Percentiles rank a stretch among this genome's conserved stretches.
Evolutionary conservation across 495 filamentous ascomycete species (phyloP).

Genomic region (Trichoderma gamsii): DNA sequence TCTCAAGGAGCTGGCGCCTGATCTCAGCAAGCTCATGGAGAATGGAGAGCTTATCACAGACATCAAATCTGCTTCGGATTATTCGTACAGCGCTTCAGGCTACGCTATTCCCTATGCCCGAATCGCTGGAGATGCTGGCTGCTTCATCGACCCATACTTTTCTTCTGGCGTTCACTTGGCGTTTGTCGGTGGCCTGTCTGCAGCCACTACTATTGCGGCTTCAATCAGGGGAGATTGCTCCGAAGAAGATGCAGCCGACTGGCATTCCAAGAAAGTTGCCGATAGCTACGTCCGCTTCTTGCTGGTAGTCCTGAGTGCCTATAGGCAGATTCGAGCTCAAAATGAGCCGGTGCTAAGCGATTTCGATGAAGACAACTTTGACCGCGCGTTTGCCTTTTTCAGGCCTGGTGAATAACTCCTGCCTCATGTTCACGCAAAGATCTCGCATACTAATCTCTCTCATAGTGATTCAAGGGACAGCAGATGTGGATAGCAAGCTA

Average conservation of each 20-base stretch:
- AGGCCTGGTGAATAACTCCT: slow-evolving; percentile 31
- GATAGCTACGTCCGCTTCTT: slow-evolving; percentile 49
- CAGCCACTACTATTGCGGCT: slow-evolving; percentile 33
- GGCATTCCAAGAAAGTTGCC: slow-evolving; percentile 41
- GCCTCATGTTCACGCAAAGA: slow-evolving; percentile 12
- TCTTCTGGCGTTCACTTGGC: slow-evolving; percentile 47
- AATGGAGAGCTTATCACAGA: slow-evolving; percentile 25
- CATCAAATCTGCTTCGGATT: slow-evolving; percentile 37
- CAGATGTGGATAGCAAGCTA: slow-evolving; percentile 30
- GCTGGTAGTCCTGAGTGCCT: slow-evolving; percentile 39
- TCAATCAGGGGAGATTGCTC: slow-evolving; percentile 31
- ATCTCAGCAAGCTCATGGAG: slow-evolving; percentile 24
- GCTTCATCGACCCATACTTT: slow-evolving; percentile 43
- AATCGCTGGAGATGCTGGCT: slow-evolving; percentile 40
- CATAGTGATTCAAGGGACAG: slow-evolving; percentile 37
- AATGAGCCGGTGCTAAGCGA: slow-evolving; percentile 30
- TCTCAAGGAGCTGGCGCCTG: slow-evolving; percentile 27
- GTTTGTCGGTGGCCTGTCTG: slow-evolving; percentile 38
- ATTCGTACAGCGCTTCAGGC: slow-evolving; percentile 35
- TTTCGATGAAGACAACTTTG: slow-evolving; percentile 40
- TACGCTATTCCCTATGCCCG: slow-evolving; percentile 33
- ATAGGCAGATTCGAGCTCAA: slow-evolving; percentile 39
- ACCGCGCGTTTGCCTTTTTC: slow-evolving; percentile 41
- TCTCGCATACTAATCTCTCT: neutral
- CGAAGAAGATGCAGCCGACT: slow-evolving; percentile 36